Evolutionary conservation across 208 protist genomes (phyloP).

Genomic region (Leishmania gerbilli): DNA sequence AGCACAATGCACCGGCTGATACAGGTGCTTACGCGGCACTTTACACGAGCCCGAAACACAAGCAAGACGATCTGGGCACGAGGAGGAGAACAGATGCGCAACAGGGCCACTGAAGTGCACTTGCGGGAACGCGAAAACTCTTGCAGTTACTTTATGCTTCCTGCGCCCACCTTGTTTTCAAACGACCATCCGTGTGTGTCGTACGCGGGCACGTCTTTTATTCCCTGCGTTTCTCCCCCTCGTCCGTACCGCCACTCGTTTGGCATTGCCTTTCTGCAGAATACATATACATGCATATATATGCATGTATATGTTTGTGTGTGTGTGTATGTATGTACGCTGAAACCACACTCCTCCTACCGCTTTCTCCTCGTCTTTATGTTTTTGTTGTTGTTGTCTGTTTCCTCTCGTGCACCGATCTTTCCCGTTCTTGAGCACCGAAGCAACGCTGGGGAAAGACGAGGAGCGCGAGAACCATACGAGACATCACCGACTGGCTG

Average conservation of each 20-base stretch:
- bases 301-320: background rate
- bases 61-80: background rate
- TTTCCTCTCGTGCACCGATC: background rate
- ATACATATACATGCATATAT: background rate
- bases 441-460: background rate
- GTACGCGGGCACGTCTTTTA: background rate
- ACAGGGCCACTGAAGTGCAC: background rate
- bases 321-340: background rate
- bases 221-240: background rate
- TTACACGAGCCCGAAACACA: background rate
- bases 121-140: background rate
- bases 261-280: background rate
- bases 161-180: background rate
- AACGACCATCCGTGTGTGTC: background rate
- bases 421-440: background rate
- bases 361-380: background rate
- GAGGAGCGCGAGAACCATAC: background rate
- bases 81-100: background rate
- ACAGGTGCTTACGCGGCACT: background rate
- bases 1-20: background rate
- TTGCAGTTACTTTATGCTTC: background rate
- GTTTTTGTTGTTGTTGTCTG: background rate
- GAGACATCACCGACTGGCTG: background rate
- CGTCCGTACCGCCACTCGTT: background rate
- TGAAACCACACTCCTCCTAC: background rate